Base-by-base conservation (phyloP, 2,329 filamentous ascomycete genomes). In the Penicillium hesseltinei region DNA sequence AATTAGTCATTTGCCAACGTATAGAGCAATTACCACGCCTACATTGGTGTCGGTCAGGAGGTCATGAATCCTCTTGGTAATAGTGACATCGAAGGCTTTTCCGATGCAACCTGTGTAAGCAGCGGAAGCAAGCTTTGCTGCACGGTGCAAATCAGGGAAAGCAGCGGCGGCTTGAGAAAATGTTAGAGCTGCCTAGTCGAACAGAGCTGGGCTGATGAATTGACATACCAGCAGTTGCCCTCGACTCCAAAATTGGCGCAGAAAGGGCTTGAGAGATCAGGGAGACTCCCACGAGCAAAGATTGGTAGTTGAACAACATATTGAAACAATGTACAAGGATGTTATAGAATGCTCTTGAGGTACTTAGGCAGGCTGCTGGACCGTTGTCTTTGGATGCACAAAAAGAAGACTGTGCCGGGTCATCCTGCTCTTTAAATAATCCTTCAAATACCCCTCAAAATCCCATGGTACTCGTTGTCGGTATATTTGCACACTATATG, bases 41-140 rank as follows among this genome's bases (percentile, higher is more conserved):
- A 64, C 66, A 55, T 71, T 60, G 7, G 69, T 69, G 44, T 68
- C 64, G 9, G 69, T 71, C 5, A 56, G 11, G 1, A 43, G 7
- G 35, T 71, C 60, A 29, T 62, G 17, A 25, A 72, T 62, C 17
- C 62, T 60, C 56, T 68, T 69, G 21, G 69, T 72, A 48, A 72
- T 68, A 15, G 59, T 70, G 13, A 71, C 62, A 61, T 72, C 69
- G 33, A 71, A 72, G 5, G 69, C 69, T 9, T 50, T 59, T 17
- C 61, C 62, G 8, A 31, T 47, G 42, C 69, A 71, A 39, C 65
- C 69, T 4, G 60, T 67, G 47, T 71, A 71, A 1, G 68, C 67
- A 39, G 68, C 69, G 7, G 69, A 72, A 9, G 69, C 68, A 13
- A 72, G 62, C 27, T 71, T 44, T n/a, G 69, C 69, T 4, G 69